Percentiles rank a stretch among this genome's conserved stretches.
Evolutionary conservation across 2,329 filamentous ascomycete species (phyloP).

Genomic region (Gremmenia infestans): DNA sequence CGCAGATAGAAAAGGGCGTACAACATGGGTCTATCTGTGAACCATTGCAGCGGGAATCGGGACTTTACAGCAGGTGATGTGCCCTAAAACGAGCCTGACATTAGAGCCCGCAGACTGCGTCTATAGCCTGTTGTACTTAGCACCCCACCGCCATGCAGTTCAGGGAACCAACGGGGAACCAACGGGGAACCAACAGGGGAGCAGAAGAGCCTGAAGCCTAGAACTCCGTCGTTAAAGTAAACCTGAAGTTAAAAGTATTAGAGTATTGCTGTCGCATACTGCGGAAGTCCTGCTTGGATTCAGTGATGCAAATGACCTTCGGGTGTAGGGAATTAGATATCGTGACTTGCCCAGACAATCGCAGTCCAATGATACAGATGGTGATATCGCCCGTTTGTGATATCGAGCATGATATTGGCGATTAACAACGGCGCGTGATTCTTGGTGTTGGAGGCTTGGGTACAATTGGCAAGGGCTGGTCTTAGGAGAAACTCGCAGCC

Average conservation of each 20-base stretch:
- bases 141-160: neutral
- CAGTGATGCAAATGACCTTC: neutral
- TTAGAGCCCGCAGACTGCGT: constrained; percentile 9
- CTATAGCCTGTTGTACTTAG: constrained; percentile 9
- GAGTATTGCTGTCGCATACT: neutral
- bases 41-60: constrained; percentile 9
- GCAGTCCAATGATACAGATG: neutral
- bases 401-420: neutral
- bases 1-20: neutral
- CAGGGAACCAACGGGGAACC: neutral
- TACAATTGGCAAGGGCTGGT: neutral
- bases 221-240: neutral
- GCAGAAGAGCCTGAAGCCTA: neutral
- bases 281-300: neutral
- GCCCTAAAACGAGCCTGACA: constrained; percentile 5
- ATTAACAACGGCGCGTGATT: neutral
- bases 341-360: neutral
- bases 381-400: neutral
- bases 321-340: neutral
- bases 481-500: neutral
- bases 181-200: neutral
- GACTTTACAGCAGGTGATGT: neutral
- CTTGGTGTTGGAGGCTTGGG: neutral
- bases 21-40: constrained; percentile 1
- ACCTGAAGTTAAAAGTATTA: neutral